Evolutionary conservation across 371 early-diverging fungal species (phyloP).

Genomic region (Mortierella sp.): DNA sequence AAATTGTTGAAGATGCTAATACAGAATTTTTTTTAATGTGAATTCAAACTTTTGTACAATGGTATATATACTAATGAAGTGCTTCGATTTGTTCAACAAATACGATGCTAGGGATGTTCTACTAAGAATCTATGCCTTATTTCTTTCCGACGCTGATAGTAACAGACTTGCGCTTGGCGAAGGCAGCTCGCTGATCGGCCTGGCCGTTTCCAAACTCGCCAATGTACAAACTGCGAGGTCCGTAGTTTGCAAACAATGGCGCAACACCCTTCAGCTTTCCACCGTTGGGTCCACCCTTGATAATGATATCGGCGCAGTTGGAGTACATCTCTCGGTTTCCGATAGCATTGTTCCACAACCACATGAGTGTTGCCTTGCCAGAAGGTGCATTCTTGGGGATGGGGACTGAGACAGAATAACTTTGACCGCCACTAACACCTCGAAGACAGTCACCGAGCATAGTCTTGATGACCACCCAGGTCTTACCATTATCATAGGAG

Average conservation of each 20-base stretch:
- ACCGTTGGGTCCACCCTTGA: slow-evolving; percentile 52
- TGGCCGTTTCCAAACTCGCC: slow-evolving; percentile 29
- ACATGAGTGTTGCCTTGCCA: slow-evolving; percentile 63
- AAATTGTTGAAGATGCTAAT: no score
- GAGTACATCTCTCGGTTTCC: slow-evolving; percentile 80
- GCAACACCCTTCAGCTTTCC: slow-evolving; percentile 14
- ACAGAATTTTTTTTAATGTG: no score
- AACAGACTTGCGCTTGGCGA: slow-evolving; percentile 17
- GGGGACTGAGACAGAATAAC: slow-evolving; percentile 53
- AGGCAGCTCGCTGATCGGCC: slow-evolving; percentile 12
- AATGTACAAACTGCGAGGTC: slow-evolving; percentile 12
- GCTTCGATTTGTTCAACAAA: not conserved
- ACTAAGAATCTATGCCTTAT: not conserved
- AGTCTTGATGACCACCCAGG: slow-evolving; percentile 68
- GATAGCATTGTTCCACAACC: slow-evolving; percentile 72
- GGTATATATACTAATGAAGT: not conserved
- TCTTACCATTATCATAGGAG: slow-evolving; percentile 68
- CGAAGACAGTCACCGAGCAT: slow-evolving; percentile 57
- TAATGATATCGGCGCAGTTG: slow-evolving; percentile 74
- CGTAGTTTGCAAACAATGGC: slow-evolving; percentile 45
- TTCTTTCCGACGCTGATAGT: slow-evolving; percentile 18
- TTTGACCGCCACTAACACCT: not conserved
- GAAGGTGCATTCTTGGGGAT: slow-evolving; percentile 64
- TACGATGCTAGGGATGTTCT: not conserved
- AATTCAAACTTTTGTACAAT: not conserved